These are phyloP conservation scores for Mycosphaerella sp. DNA, from an alignment of 2,329 filamentous ascomycete genomes.

Conservation along the genomic window DNA sequence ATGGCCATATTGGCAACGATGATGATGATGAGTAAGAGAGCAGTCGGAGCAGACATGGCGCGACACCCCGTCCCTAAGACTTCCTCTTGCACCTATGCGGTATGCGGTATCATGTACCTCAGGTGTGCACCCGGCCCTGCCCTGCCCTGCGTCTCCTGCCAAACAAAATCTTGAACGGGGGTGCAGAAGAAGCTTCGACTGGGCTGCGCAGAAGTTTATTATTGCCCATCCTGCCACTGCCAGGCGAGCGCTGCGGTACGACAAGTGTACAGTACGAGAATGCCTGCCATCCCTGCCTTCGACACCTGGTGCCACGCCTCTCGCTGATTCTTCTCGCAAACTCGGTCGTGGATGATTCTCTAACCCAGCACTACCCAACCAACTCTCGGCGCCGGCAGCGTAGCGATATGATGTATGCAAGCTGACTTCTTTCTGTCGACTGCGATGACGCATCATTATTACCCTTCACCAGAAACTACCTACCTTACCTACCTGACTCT, in stretches of 20 bases:
- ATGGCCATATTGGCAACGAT: too few relatives aligned
- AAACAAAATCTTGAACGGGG: not conserved
- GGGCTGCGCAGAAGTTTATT: not conserved
- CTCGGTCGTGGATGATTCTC: not conserved
- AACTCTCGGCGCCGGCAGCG: not conserved
- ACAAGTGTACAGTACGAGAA: not conserved
- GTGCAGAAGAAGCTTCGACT: not conserved
- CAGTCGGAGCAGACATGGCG: not conserved
- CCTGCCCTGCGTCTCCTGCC: not conserved
- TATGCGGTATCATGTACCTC: not conserved
- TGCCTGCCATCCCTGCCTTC: not conserved
- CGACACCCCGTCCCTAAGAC: not conserved
- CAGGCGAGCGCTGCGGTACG: not conserved
- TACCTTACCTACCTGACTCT: not conserved
- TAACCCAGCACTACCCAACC: too few relatives aligned
- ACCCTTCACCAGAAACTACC: too few relatives aligned
- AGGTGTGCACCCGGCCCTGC: too few relatives aligned
- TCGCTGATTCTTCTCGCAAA: not conserved
- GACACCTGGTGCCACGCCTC: not conserved
- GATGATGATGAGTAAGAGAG: not conserved
- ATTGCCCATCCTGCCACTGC: too few relatives aligned
- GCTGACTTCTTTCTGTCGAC: not conserved
- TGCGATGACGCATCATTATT: not conserved
- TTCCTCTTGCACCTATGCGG: not conserved
- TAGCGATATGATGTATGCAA: not conserved